These are phyloP conservation scores for Fusarium neocosmosporiellum DNA, from an alignment of 2,329 filamentous ascomycete species.

Conservation along the genomic window DNA sequence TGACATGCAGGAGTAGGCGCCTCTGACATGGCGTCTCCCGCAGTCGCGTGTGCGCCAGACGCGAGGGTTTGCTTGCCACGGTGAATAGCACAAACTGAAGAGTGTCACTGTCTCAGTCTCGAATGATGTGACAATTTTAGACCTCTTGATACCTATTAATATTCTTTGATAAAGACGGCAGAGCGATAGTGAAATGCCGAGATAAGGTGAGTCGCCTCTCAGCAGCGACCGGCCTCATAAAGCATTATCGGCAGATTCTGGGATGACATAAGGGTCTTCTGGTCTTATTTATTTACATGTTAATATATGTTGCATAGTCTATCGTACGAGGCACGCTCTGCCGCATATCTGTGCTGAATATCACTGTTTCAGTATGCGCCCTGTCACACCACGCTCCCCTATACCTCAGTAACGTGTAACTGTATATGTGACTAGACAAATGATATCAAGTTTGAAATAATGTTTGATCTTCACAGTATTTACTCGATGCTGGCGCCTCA, in stretches of 20 bases:
- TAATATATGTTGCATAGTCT: not conserved
- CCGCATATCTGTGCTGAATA: not conserved
- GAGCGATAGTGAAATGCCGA: not conserved
- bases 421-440: not conserved
- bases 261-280: not conserved
- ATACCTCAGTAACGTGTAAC: not conserved
- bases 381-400: not conserved
- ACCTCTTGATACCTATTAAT: not conserved
- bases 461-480: not conserved
- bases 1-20: not conserved
- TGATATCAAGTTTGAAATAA: not conserved
- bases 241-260: not conserved
- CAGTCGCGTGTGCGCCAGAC: not conserved
- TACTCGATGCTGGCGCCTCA: not conserved
- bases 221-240: not conserved
- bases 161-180: not conserved
- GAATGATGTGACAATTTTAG: too few species aligned
- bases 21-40: not conserved
- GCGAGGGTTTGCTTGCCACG: not conserved
- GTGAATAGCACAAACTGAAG: not conserved
- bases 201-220: not conserved
- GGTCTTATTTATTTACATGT: not conserved
- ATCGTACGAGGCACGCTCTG: not conserved
- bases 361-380: not conserved
- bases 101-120: not conserved